phyloP scores from a whole-genome alignment of 2,329 filamentous ascomycete species.

The Trichoderma sp. region DNA sequence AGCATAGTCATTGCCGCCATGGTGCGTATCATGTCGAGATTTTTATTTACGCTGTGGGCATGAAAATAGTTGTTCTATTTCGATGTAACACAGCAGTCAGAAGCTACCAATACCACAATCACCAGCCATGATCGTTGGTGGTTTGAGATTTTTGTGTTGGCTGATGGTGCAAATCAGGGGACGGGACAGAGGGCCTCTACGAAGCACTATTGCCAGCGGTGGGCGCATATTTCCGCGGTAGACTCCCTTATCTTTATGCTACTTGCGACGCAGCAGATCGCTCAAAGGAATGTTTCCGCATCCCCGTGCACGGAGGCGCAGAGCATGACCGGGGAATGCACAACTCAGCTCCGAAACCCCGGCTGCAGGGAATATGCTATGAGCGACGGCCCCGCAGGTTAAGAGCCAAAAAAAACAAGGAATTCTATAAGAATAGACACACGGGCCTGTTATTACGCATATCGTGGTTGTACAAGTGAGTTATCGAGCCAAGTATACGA shows the following conservation, averaged over 20 bases:
- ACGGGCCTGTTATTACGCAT: background rate
- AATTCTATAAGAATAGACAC: background rate
- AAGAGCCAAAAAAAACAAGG: background rate
- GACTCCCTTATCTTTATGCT: background rate
- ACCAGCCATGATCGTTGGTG: background rate
- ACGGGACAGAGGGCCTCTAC: background rate
- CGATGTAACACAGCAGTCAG: slow-evolving; percentile 7
- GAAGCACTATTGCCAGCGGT: background rate
- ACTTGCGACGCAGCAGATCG: slow-evolving; percentile 4
- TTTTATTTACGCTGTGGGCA: background rate
- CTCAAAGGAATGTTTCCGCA: background rate
- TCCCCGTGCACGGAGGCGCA: background rate
- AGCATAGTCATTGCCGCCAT: background rate
- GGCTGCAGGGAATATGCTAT: background rate
- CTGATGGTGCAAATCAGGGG: slow-evolving; percentile 10
- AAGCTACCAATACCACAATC: background rate
- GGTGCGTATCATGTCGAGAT: background rate
- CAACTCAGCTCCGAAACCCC: background rate
- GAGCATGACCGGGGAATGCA: background rate
- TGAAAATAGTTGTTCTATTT: background rate
- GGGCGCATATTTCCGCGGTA: background rate
- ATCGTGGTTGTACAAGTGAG: background rate
- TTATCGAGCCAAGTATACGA: background rate
- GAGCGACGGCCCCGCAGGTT: background rate
- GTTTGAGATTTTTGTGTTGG: background rate